These are phyloP conservation scores for Huntiella moniliformis DNA, from an alignment of 2,329 filamentous ascomycete genomes.

Conservation along the genomic window DNA sequence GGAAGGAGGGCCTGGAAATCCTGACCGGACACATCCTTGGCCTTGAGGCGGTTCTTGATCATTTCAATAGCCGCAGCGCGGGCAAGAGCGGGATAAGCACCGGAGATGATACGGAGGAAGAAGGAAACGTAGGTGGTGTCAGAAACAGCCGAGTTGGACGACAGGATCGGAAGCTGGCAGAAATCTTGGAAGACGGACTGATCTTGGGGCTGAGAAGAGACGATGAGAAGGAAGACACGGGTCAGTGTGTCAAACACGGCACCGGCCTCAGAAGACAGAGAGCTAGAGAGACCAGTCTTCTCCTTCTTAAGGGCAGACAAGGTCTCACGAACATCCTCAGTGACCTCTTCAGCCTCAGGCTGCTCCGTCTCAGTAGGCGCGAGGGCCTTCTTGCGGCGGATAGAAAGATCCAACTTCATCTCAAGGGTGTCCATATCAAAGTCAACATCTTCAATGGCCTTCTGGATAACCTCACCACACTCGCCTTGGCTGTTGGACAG, in stretches of 20 bases:
- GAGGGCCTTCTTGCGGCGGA: constrained; percentile 38
- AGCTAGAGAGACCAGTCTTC: constrained; percentile 26
- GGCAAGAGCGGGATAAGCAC: constrained; percentile 48
- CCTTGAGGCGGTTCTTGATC: constrained; percentile 37
- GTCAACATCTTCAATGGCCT: constrained; percentile 45
- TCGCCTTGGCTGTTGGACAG: constrained; percentile 41
- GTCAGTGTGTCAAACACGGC: constrained; percentile 39
- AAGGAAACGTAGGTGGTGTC: constrained; percentile 56
- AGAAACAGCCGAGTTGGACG: constrained; percentile 33
- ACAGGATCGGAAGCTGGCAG: constrained; percentile 35
- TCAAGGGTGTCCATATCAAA: constrained; percentile 60
- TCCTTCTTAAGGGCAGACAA: constrained; percentile 22
- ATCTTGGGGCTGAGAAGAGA: constrained; percentile 24
- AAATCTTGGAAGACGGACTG: constrained; percentile 28
- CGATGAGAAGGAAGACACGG: constrained; percentile 37
- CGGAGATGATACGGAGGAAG: constrained; percentile 56
- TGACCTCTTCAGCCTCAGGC: constrained; percentile 25
- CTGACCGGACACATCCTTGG: constrained; percentile 26
- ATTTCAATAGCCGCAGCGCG: constrained; percentile 51
- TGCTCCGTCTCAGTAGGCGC: constrained; percentile 29
- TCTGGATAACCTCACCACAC: constrained; percentile 43
- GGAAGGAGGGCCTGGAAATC: constrained; percentile 72
- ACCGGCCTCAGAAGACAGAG: constrained; percentile 31
- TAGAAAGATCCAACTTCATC: constrained; percentile 51
- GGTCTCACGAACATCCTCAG: constrained; percentile 22